These are phyloP conservation scores for Hypoxylon sp. DNA, from an alignment of 2,329 filamentous ascomycete genomes.

Conservation along the genomic window DNA sequence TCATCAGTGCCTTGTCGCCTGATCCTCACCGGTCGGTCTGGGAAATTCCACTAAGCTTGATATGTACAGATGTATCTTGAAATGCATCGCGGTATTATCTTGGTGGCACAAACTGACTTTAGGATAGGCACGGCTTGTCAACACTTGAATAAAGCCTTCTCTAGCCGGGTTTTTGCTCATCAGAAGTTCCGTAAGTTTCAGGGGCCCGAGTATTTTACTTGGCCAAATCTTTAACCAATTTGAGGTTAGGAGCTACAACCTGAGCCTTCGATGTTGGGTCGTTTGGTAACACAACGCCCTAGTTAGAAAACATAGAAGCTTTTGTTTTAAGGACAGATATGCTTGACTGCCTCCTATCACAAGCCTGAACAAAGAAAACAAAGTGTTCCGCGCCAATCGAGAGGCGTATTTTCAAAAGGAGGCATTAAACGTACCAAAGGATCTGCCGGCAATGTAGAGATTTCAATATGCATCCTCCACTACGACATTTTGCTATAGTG, in stretches of 20 bases:
- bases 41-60: slow-evolving; percentile 21
- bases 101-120: slow-evolving; percentile 5
- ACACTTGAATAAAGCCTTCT: slow-evolving; percentile 31
- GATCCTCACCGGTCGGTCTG: slow-evolving; percentile 45
- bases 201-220: slow-evolving; percentile 11
- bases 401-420: slow-evolving; percentile 8
- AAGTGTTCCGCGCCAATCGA: slow-evolving; percentile 4
- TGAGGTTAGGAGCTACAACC: slow-evolving; percentile 34
- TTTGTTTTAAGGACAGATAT: slow-evolving; percentile 22
- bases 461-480: background rate
- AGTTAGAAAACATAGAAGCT: slow-evolving; percentile 12
- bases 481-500: background rate
- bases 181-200: slow-evolving; percentile 1
- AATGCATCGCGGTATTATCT: slow-evolving; percentile 21
- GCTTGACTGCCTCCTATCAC: slow-evolving; percentile 14
- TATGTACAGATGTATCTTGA: slow-evolving; percentile 13
- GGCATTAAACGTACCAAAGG: background rate
- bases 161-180: slow-evolving; percentile 28
- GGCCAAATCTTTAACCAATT: slow-evolving; percentile 22
- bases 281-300: slow-evolving; percentile 26
- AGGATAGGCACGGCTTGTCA: slow-evolving; percentile 16
- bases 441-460: slow-evolving; percentile 11
- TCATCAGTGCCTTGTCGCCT: slow-evolving; percentile 35
- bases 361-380: slow-evolving; percentile 2
- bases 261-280: slow-evolving; percentile 39